Evolutionary conservation across 768 basidiomycete species (phyloP), one percentile per base, ranked within the genome.

Genomic region (Lentinula raphanica): DNA sequence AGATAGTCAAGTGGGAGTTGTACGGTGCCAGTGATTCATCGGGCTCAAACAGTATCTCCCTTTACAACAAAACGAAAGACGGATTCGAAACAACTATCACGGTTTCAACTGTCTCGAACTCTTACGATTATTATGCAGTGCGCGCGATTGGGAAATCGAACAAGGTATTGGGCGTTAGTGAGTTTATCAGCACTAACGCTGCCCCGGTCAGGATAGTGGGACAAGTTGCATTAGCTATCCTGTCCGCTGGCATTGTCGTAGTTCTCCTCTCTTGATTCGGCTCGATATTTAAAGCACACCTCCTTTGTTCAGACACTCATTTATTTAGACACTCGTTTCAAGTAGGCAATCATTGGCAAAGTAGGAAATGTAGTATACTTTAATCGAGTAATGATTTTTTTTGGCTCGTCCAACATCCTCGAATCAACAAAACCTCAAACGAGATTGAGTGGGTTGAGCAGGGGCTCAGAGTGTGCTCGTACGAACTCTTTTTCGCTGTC

Each of bases 41-140:
- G 6, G 29, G 39, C 2, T 49, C 59, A 12, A 17, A n/a, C 32
- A 38, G 15, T 15, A 28, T 56, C 27, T 56, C 54, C n/a, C 32
- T 56, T 3, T 56, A 56, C 4, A 51, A 49, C 36, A 48, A 58
- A 39, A 23, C 42, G 2, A 60, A 60, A 46, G 13, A 32, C 11
- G 64, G 62, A 2, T 63, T 65, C 53, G 64, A 65, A 51, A 65
- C 62, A 29, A 48, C 58, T 25, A 58, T 65, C 1, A 59, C 56
- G 19, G 46, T 53, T n/a, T 39, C 35, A 12, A 54, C 53, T 3
- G 40, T 31, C 5, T 27, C 32, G 4, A 35, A 53, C 15, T 35
- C 50, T 35, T 53, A 53, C 23, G 28, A 25, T 28, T 25, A 54
- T n/a, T 54, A 39, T 25, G 53, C 53, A 36, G 53, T 54, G 25